phyloP scores from a whole-genome alignment of 805 yeast species.

The Blastobotrys muscicola region DNA sequence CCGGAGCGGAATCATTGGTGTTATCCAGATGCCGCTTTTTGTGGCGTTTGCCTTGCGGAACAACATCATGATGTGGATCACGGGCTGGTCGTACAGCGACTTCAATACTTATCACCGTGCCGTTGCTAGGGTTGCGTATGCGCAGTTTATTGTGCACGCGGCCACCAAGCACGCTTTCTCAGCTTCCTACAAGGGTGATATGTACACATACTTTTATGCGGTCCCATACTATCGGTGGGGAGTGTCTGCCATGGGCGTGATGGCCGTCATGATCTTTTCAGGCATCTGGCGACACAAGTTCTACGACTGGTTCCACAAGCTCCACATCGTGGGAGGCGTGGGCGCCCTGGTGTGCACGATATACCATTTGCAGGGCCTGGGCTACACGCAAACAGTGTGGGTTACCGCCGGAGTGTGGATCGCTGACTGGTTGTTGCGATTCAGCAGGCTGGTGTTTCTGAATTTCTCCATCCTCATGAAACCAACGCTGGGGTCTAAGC shows the following conservation, averaged over 20 bases:
- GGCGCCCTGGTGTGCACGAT: conserved; percentile 49
- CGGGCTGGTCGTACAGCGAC: conserved; percentile 48
- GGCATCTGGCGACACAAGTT: conserved; percentile 38
- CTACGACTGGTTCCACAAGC: conserved; percentile 50
- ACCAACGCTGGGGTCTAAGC: conserved; percentile 30
- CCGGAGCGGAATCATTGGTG: conserved; percentile 43
- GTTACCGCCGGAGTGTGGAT: conserved; percentile 57
- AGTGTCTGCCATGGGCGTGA: conserved; percentile 26
- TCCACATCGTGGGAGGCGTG: conserved; percentile 49
- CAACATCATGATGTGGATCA: conserved; percentile 48
- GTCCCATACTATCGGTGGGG: conserved; percentile 29
- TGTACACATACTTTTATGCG: conserved; percentile 26
- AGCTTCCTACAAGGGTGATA: conserved; percentile 26
- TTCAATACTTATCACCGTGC: conserved; percentile 53
- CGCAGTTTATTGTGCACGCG: conserved; percentile 39
- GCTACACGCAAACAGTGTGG: conserved; percentile 46
- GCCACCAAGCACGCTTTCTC: conserved; percentile 40
- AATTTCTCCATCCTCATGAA: conserved; percentile 23
- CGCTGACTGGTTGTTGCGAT: conserved; percentile 50
- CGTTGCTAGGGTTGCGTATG: conserved; percentile 37
- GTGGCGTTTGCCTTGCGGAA: conserved; percentile 55
- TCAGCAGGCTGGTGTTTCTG: conserved; percentile 36
- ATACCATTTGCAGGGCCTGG: conserved; percentile 43
- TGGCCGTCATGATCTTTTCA: conserved; percentile 34
- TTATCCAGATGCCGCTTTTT: conserved; percentile 42